Base-by-base conservation (phyloP, 1,284 basidiomycete genomes). In the Cutaneotrichosporon sp. region DNA sequence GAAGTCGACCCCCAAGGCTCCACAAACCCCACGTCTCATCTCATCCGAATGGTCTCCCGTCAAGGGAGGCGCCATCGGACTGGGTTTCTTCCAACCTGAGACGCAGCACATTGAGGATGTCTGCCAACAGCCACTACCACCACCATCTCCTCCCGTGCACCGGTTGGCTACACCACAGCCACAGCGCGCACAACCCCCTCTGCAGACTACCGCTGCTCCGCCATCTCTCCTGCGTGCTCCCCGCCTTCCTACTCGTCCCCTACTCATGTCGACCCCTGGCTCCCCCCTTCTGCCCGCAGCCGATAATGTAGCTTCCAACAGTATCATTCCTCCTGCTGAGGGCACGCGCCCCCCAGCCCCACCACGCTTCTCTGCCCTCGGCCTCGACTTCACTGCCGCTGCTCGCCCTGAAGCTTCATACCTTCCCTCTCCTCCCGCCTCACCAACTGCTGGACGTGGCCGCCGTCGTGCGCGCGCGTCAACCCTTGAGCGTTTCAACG, bases 351-450 rank as follows among this genome's bases (percentile, higher is more conserved):
- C 57, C 0, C 34, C 49, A 1, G 17, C 49, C 5, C 29, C 25
- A 6, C 46, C 32, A 11, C 42, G 41, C 22, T 55, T 42, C 51
- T 52, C 46, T 11, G 57, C 57, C 0, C 52, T 59, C n/a, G 57
- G 57, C 29, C 57, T 59, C 19, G 43, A 54, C 27, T 38, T 56
- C 32, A 22, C 39, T 1, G 25, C 49, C n/a, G 38, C 16, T 10
- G 16, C 27, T 17, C 17, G 39, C 22, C 27, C 32, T n/a, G 14
- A 39, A 11, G 12, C 24, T 14, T 7, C 3, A 1, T n/a, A 22
- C 10, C 22, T 45, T 4, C 52, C 42, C 5, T 49, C 52, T 11
- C 51, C 51, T 27, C 46, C 46, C 6, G 16, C 41, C 0, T 49
- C 44, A 7, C 48, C 20, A 17, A 12, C 9, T 2, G 43, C 38